A percentile compares a stretch with the other conserved stretches of the same genome.
Conservation (phyloP, 768 basidiomycete genomes). For the Rhodotorula graminis region DNA sequence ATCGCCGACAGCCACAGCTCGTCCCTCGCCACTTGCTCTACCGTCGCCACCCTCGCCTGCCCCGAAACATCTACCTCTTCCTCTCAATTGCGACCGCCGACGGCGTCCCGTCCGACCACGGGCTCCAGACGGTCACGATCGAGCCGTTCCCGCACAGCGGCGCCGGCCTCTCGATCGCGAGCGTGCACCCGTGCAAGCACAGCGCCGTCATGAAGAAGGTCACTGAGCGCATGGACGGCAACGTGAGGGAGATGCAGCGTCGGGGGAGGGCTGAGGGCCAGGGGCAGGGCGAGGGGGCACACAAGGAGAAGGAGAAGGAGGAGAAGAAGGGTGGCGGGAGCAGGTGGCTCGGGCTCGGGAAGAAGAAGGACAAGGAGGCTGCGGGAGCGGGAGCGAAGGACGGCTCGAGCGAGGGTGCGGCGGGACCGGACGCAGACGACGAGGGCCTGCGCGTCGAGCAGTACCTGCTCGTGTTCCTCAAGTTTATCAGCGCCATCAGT, state of each 20-base stretch:
- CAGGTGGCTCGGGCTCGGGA: conserved; percentile 60
- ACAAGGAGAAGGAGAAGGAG: conserved; percentile 48
- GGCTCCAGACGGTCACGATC: conserved; percentile 96
- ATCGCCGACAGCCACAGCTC: no score
- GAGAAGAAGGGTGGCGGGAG: conserved; percentile 40
- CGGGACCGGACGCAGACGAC: conserved; percentile 42
- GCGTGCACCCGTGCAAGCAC: conserved; percentile 97
- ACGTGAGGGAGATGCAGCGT: conserved; percentile 75
- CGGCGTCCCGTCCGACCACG: conserved; percentile 94
- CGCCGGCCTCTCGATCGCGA: conserved; percentile 66
- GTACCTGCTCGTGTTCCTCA: conserved; percentile 96
- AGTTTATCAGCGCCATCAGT: conserved; percentile 64
- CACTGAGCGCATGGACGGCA: conserved; percentile 94
- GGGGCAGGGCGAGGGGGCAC: conserved; percentile 41
- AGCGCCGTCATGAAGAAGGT: conserved; percentile 99
- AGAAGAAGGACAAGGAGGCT: conserved; percentile 59
- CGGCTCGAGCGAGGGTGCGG: conserved; percentile 43
- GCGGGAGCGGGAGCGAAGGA: conserved; percentile 18
- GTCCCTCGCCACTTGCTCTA: no score
- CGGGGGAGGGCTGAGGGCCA: conserved; percentile 37
- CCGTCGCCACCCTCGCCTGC: no score
- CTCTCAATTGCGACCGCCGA: no score
- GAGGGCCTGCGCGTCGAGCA: conserved; percentile 94
- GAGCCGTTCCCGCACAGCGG: conserved; percentile 94
- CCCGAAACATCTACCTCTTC: no score